phyloP scores from a whole-genome alignment of 2,329 filamentous ascomycete species.

The Leptoxyphium fumago region DNA sequence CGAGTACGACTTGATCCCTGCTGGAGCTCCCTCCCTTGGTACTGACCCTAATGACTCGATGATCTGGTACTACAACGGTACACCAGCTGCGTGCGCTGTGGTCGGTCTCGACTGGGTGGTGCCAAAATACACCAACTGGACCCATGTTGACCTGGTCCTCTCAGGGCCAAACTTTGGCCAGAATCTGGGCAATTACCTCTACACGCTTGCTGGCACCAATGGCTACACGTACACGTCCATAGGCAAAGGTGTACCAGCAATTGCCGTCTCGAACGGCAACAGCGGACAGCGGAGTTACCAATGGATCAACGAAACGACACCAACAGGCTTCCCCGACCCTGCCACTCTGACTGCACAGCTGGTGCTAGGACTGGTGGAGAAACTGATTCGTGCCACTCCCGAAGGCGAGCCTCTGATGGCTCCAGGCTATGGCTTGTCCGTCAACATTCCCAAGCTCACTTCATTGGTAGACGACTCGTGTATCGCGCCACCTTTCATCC shows the following conservation, averaged over 20 bases:
- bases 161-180: constrained; percentile 42
- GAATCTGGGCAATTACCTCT: constrained; percentile 41
- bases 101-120: constrained; percentile 43
- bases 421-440: constrained; percentile 34
- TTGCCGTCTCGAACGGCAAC: constrained; percentile 34
- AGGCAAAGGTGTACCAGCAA: constrained; percentile 33
- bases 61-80: constrained; percentile 49
- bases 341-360: constrained; percentile 30
- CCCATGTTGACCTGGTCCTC: constrained; percentile 39
- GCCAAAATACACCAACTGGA: constrained; percentile 33
- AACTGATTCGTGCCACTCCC: constrained; percentile 26
- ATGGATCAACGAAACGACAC: constrained; percentile 26
- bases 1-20: constrained; percentile 32
- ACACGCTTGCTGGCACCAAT: constrained; percentile 36
- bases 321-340: constrained; percentile 22
- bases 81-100: constrained; percentile 40
- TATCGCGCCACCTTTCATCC: constrained; percentile 29
- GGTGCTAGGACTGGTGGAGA: constrained; percentile 29
- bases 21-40: constrained; percentile 35
- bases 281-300: constrained; percentile 27
- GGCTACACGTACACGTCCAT: constrained; percentile 36
- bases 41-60: constrained; percentile 36
- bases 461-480: constrained; percentile 25
- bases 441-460: constrained; percentile 35
- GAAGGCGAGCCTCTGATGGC: constrained; percentile 25